Percentiles rank a stretch among this genome's conserved stretches.
Evolutionary conservation across 2,329 filamentous ascomycete genomes (phyloP).

Genomic region (Beauveria bassiana): DNA sequence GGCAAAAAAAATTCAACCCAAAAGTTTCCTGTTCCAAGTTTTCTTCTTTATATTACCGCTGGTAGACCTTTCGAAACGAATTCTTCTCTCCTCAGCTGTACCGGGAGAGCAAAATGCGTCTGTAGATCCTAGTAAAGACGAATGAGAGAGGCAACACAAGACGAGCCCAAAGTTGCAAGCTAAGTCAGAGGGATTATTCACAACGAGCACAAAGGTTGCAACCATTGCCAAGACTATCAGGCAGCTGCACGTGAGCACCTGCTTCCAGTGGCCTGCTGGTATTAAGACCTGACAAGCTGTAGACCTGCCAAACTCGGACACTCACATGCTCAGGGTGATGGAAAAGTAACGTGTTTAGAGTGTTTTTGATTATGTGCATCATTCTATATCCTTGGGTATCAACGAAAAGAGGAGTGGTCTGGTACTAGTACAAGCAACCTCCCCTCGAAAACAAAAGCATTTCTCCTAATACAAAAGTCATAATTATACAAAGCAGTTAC

Average conservation of each 20-base stretch:
- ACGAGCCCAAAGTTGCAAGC: no score
- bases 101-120: no score
- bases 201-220: background rate
- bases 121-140: no score
- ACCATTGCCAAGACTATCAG: background rate
- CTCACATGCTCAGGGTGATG: background rate
- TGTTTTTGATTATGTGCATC: background rate
- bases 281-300: no score
- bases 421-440: background rate
- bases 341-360: background rate
- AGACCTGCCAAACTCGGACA: no score
- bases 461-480: background rate
- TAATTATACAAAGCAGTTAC: background rate
- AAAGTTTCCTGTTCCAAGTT: background rate
- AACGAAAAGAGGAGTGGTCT: background rate
- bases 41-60: background rate
- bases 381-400: slow-evolving; percentile 5
- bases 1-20: background rate
- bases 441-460: background rate
- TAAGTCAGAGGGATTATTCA: background rate
- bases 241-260: background rate
- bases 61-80: background rate
- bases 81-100: background rate
- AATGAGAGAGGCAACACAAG: no score
- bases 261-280: background rate